Evolutionary conservation across 1,284 basidiomycete species (phyloP).

Genomic region (Cutaneotrichosporon cutaneum): DNA sequence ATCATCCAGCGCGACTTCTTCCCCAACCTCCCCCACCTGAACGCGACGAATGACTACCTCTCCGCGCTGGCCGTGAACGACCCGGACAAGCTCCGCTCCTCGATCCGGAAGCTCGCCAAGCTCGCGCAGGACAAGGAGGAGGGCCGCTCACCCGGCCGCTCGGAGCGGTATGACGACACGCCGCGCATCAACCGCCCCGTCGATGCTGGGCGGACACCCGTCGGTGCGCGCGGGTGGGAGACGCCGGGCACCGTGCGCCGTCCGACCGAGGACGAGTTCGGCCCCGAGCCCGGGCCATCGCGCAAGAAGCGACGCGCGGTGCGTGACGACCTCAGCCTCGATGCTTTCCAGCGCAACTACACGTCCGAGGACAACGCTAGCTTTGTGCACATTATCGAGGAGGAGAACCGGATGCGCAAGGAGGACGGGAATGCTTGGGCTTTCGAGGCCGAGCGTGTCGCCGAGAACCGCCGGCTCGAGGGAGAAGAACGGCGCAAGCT

Average conservation of each 20-base stretch:
- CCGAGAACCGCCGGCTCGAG: conserved; percentile 58
- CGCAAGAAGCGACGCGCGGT: conserved; percentile 21
- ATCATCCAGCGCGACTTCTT: conserved; percentile 99
- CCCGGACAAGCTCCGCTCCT: conserved; percentile 67
- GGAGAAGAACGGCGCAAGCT: conserved; percentile 50
- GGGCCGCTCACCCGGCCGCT: conserved; percentile 9
- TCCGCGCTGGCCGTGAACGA: conserved; percentile 72
- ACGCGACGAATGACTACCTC: conserved; percentile 80
- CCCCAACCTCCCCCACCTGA: conserved; percentile 80
- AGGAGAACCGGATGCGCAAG: conserved; percentile 72
- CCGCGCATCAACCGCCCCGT: conserved; percentile 36
- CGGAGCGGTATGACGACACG: conserved; percentile 28
- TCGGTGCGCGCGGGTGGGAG: conserved; percentile 49
- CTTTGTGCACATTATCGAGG: conserved; percentile 82
- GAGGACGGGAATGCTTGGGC: conserved; percentile 82
- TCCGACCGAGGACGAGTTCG: conserved; percentile 12
- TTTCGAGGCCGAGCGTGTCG: conserved; percentile 79
- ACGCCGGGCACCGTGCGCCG: conserved; percentile 32
- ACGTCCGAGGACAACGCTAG: conserved; percentile 95
- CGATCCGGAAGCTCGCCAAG: conserved; percentile 69
- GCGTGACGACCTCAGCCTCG: conserved; percentile 62
- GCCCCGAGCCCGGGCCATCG: conserved; percentile 12
- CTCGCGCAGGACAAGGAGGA: conserved; percentile 54
- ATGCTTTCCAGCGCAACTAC: conserved; percentile 81
- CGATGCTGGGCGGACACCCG: conserved; percentile 31